Evolutionary conservation across 345 rosid genomes (phyloP).

Genomic region (Syzygium jambos): DNA sequence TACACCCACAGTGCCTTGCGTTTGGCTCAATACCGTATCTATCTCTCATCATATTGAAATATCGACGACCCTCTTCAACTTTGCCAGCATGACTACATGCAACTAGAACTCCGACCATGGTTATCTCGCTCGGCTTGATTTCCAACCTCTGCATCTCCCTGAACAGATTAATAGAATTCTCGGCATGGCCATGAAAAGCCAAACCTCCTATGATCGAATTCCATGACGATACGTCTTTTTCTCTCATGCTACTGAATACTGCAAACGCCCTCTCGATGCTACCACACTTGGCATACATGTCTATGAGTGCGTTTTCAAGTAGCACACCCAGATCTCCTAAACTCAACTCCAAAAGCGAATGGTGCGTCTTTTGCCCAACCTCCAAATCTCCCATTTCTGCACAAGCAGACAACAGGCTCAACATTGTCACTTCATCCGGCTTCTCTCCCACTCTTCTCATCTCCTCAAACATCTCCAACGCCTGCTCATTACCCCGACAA

Average conservation of each 20-base stretch:
- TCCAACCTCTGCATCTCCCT: constrained; percentile 28
- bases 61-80: constrained; percentile 25
- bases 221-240: constrained; percentile 23
- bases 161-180: constrained; percentile 27
- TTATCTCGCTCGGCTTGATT: constrained; percentile 26
- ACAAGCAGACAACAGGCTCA: constrained; percentile 13
- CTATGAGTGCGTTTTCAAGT: constrained; percentile 5
- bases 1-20: constrained; percentile 31
- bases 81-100: constrained; percentile 53
- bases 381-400: constrained; percentile 16
- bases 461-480: constrained; percentile 24
- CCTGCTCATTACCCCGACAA: background rate
- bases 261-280: constrained; percentile 28
- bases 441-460: constrained; percentile 1
- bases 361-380: constrained; percentile 4
- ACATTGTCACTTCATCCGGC: constrained; percentile 11
- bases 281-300: constrained; percentile 21
- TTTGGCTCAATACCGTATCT: constrained; percentile 22
- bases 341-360: background rate
- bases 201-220: constrained; percentile 33
- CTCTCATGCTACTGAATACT: constrained; percentile 21
- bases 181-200: constrained; percentile 40
- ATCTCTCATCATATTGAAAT: constrained; percentile 21
- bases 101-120: constrained; percentile 27
- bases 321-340: background rate